Evolutionary conservation across 2,329 filamentous ascomycete genomes (phyloP), one percentile per base, ranked within the genome.

Genomic region (Penicillium oxalicum): DNA sequence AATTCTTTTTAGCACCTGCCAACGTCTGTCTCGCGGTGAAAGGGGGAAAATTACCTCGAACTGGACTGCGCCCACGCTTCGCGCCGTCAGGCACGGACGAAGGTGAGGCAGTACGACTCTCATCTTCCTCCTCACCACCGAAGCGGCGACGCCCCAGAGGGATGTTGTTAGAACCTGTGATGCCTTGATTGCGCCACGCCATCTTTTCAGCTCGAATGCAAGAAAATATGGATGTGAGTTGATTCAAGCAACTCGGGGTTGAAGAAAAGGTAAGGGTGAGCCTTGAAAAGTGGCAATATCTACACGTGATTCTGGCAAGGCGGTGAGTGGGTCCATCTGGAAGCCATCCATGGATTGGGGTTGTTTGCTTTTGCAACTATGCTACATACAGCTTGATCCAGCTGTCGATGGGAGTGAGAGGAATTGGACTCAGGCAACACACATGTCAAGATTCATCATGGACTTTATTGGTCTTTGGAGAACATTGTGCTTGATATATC

Each of bases 121-220:
- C 74, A 49, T 73, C 74, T 43, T 71, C 71, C 55, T 86, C 81
- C 42, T 81, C 84, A 57, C 80, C 87, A 52, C 83, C 86, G 61
- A 94, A 90, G 53, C 91, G 87, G 58, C 83, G 80, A 61, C 83
- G 94, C 45, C 93, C 93, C 53, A 98, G 76, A 52, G 93, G 93
- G 63, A 98, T 95, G 66, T 96, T 97, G 74, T 98, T 98, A 39
- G 94, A 97, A 45, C 93, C 93, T 18, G 93, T 98, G 68, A 95
- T 95, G 61, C 93, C 93, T 64, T 82, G 77, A 59, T 77, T 80
- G 56, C 82, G 77, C 81, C 81, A 84, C 68, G 81, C 73, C 82
- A 84, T 84, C 25, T 48, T 48, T 54, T 44, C 45, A 47, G 44
- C 26, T 37, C 40, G 47, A 48, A 44, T 41, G 39, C 49, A 38